A percentile compares a stretch with the other conserved stretches of the same genome.
Conservation (phyloP, 2,329 filamentous ascomycete genomes). For the Fusarium multiceps region DNA sequence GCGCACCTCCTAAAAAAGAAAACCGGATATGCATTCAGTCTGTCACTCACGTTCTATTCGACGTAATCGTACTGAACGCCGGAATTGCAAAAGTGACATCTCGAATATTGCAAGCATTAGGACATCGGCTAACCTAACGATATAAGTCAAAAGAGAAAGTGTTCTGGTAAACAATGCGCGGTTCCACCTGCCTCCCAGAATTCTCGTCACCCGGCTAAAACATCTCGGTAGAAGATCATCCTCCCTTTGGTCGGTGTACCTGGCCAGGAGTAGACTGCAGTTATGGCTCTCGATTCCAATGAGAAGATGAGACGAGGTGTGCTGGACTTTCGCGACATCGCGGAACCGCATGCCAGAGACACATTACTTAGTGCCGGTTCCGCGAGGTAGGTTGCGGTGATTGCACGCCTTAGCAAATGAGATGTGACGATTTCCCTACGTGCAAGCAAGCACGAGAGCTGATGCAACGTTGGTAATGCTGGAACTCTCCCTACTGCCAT, state of each 20-base stretch:
- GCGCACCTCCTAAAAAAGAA: background rate
- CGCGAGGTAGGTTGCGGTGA: background rate
- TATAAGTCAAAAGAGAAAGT: background rate
- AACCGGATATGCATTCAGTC: background rate
- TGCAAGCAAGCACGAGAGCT: background rate
- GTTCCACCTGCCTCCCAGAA: background rate
- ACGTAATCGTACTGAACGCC: background rate
- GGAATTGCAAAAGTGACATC: background rate
- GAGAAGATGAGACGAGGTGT: background rate
- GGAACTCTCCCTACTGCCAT: background rate
- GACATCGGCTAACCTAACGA: background rate
- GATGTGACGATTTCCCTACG: background rate
- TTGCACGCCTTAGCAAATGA: background rate
- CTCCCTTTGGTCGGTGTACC: slow-evolving; percentile 36
- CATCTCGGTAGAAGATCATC: background rate
- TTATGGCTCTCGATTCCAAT: background rate
- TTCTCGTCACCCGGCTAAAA: background rate
- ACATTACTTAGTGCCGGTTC: background rate
- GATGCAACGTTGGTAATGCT: background rate
- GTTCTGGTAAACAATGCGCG: background rate
- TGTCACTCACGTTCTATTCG: background rate
- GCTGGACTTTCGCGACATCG: background rate
- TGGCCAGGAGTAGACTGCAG: background rate
- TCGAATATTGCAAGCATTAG: background rate
- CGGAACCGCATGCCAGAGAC: background rate